These are phyloP conservation scores for Yarrowia divulgata DNA, from an alignment of 805 yeast species.

Conservation along the genomic window DNA sequence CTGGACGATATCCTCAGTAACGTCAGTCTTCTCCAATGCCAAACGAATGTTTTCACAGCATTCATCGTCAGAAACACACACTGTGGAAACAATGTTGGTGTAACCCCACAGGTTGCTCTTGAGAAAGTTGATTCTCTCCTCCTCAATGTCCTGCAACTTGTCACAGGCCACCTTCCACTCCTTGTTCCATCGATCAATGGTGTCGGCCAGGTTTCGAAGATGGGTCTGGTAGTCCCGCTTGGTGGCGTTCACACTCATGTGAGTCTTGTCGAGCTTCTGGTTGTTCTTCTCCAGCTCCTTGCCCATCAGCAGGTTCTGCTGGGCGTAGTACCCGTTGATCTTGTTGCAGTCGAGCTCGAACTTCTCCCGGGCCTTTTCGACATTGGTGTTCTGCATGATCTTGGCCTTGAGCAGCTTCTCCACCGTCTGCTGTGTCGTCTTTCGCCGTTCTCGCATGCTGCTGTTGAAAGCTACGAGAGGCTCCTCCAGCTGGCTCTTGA, in stretches of 20 bases:
- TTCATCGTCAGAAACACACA: constrained; percentile 80
- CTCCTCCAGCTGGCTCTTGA: constrained; percentile 58
- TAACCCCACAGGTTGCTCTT: constrained; percentile 79
- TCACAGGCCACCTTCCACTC: constrained; percentile 75
- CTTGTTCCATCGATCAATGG: constrained; percentile 67
- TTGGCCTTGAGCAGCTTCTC: constrained; percentile 61
- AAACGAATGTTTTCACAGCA: constrained; percentile 75
- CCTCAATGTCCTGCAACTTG: constrained; percentile 71
- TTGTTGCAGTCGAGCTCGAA: constrained; percentile 67
- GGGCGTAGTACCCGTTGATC: constrained; percentile 65
- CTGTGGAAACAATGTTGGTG: constrained; percentile 73
- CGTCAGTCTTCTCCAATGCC: constrained; percentile 71
- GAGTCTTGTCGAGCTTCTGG: constrained; percentile 61
- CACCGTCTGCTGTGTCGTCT: constrained; percentile 65
- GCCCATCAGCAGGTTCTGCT: constrained; percentile 73
- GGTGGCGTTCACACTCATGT: constrained; percentile 53
- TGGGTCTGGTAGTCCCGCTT: constrained; percentile 66
- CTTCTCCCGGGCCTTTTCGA: constrained; percentile 53
- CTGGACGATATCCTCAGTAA: constrained; percentile 61
- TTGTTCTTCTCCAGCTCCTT: constrained; percentile 70
- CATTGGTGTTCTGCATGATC: constrained; percentile 48
- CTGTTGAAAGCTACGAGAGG: constrained; percentile 63
- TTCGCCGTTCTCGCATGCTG: constrained; percentile 60
- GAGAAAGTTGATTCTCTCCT: constrained; percentile 71
- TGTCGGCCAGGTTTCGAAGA: constrained; percentile 60